phyloP scores from a whole-genome alignment of 495 filamentous ascomycete species.

The Penicillium nucicola region DNA sequence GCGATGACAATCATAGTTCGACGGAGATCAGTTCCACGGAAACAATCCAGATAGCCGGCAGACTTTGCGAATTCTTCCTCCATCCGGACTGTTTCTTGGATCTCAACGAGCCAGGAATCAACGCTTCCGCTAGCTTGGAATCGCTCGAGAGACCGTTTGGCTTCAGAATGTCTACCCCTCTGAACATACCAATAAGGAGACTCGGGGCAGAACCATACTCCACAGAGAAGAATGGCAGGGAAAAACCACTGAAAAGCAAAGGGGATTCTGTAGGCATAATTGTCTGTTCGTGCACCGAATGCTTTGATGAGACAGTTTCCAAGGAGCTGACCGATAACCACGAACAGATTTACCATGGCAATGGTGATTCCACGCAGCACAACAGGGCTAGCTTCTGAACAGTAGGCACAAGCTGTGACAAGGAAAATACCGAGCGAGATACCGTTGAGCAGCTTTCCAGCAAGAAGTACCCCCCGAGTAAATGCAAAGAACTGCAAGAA shows the following conservation, averaged over 20 bases:
- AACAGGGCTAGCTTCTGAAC: constrained; percentile 34
- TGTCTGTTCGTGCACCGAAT: constrained; percentile 24
- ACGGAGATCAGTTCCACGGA: constrained; percentile 40
- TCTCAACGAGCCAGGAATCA: constrained; percentile 15
- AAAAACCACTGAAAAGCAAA: constrained; percentile 34
- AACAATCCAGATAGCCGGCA: constrained; percentile 38
- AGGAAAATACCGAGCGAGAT: constrained; percentile 33
- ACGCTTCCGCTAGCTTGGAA: constrained; percentile 19
- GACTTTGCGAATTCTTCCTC: constrained; percentile 25
- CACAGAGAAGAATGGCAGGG: constrained; percentile 23
- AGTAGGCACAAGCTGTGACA: constrained; percentile 29
- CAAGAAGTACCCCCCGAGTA: constrained; percentile 22
- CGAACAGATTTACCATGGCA: constrained; percentile 35
- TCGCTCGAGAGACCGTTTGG: constrained; percentile 27
- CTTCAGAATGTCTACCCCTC: constrained; percentile 32
- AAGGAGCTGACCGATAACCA: constrained; percentile 34
- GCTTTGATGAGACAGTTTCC: constrained; percentile 35
- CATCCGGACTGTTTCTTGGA: constrained; percentile 29
- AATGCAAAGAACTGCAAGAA: constrained; percentile 27
- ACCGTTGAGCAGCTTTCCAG: constrained; percentile 32
- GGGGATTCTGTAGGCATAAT: constrained; percentile 31
- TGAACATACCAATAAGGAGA: constrained; percentile 45
- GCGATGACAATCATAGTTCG: constrained; percentile 44
- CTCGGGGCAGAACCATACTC: constrained; percentile 41
- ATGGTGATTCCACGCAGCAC: constrained; percentile 36